phyloP scores from a whole-genome alignment of 768 basidiomycete genomes.

The Russula brevipes region DNA sequence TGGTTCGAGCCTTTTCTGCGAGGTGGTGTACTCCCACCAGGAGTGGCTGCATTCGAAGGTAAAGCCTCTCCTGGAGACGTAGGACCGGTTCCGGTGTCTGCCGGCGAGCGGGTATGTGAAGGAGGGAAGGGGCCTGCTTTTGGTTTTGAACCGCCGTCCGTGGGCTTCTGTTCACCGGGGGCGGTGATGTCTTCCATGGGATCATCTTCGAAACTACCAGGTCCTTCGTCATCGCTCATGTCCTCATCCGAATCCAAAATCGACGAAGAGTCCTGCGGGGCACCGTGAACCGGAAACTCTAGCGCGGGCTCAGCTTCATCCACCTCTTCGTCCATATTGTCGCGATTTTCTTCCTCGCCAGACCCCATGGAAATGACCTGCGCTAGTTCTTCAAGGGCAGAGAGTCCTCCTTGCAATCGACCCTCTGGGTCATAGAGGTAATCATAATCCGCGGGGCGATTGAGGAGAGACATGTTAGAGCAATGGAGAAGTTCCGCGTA shows the following conservation, averaged over 20 bases:
- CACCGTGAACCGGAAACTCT: constrained; percentile 61
- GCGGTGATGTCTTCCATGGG: constrained; percentile 79
- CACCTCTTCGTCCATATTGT: constrained; percentile 52
- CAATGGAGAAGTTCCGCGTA: constrained; percentile 96
- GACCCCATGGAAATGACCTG: constrained; percentile 69
- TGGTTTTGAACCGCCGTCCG: constrained; percentile 14
- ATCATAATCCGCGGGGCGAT: constrained; percentile 65
- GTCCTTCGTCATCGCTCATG: constrained; percentile 63
- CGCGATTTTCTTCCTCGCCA: constrained; percentile 49
- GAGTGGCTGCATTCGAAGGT: not conserved
- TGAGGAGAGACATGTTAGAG: constrained; percentile 95
- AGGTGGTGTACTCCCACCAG: constrained; percentile 11
- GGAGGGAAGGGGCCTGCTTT: constrained; percentile 3
- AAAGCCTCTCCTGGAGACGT: not conserved
- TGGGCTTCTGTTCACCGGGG: constrained; percentile 50
- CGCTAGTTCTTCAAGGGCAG: constrained; percentile 80
- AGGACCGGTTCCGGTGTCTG: constrained; percentile 5
- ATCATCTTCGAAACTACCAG: constrained; percentile 73
- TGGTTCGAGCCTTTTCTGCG: constrained; percentile 18
- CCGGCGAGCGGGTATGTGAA: constrained; percentile 21
- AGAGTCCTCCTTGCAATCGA: constrained; percentile 79
- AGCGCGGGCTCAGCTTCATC: constrained; percentile 59
- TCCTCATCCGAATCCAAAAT: constrained; percentile 67
- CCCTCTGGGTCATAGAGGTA: constrained; percentile 79
- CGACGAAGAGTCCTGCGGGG: constrained; percentile 46